Evolutionary conservation across 1,284 basidiomycete genomes (phyloP).

Genomic region (Cystobasidium pallidum): DNA sequence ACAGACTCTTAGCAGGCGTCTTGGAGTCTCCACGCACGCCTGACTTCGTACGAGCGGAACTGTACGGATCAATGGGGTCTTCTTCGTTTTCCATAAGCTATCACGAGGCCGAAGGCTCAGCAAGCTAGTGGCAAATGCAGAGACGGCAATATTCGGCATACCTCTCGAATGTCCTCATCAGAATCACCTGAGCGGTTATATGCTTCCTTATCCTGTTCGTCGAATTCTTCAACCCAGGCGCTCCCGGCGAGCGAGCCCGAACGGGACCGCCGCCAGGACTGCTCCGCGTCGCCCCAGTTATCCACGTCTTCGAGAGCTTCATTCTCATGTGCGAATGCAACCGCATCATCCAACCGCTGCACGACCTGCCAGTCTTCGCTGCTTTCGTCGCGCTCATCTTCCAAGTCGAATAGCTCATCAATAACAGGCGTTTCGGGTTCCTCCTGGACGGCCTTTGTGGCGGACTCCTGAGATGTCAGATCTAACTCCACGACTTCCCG

Average conservation of each 20-base stretch:
- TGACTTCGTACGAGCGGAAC: background rate
- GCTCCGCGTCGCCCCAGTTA: slow-evolving; percentile 39
- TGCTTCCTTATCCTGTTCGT: background rate
- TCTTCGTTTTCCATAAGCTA: slow-evolving; percentile 37
- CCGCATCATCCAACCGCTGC: background rate
- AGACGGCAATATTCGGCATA: background rate
- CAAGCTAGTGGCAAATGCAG: background rate
- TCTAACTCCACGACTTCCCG: background rate
- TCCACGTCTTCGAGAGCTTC: slow-evolving; percentile 28
- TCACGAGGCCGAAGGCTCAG: background rate
- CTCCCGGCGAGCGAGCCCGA: slow-evolving; percentile 13
- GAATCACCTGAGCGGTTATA: slow-evolving; percentile 25
- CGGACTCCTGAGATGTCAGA: background rate
- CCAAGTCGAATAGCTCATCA: slow-evolving; percentile 14
- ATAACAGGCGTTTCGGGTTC: background rate
- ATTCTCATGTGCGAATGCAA: slow-evolving; percentile 19
- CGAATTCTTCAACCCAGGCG: slow-evolving; percentile 15
- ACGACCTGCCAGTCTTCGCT: slow-evolving; percentile 16
- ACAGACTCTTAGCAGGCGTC: slow-evolving; percentile 11
- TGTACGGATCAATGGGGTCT: background rate
- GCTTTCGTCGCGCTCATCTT: slow-evolving; percentile 25
- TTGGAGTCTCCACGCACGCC: background rate
- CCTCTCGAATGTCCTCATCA: slow-evolving; percentile 43
- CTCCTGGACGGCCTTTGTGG: background rate
- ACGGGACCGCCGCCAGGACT: slow-evolving; percentile 13